Evolutionary conservation across 106 monocot species (phyloP), one percentile per base, ranked within the genome.

Genomic region (Dendrobium officinale): DNA sequence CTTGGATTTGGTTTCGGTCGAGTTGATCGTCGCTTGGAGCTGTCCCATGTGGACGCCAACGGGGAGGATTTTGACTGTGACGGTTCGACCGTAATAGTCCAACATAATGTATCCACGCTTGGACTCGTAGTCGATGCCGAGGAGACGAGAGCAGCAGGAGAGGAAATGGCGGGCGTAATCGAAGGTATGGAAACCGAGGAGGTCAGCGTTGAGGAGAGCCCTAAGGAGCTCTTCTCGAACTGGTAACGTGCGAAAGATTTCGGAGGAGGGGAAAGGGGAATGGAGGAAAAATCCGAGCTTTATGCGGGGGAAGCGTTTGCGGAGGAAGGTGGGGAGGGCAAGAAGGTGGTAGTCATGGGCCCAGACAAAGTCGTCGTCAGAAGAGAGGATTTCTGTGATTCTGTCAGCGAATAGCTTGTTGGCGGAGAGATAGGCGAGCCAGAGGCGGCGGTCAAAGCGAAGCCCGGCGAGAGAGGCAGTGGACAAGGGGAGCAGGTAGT

Each of bases 81-180:
- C 92, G 1, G 85, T 95, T 20, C 95, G 75, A 17, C 95, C 95
- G 45, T 92, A 95, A 79, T 95, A 95, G 54, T 95, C 92, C 33
- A 92, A 79, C 42, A 85, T 87, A 20, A 95, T 85, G 56, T 95
- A 88, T 2, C 95, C 92, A 3, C 95, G 61, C 77, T 87, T 87
- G 11, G 92, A 92, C 73, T 92, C 85, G 79, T 95, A 89, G n/a
- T 90, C 84, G 7, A 95, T 78, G n/a, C 95, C 95, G 10, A 95
- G 86, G 66, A 92, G 81, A 4, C 95, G 83, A 16, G 90, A 89
- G 80, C 95, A 95, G 11, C 86, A 84, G 75, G 90, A 84, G 31
- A 95, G 83, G 79, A 95, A 95, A 82, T 95, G 95, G 16, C 95
- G 81, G 56, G 95, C 95, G 37, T 95, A 95, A 54, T 95, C 95